Conservation (phyloP, 2,329 filamentous ascomycete genomes). For the Lecanosticta acicola region DNA sequence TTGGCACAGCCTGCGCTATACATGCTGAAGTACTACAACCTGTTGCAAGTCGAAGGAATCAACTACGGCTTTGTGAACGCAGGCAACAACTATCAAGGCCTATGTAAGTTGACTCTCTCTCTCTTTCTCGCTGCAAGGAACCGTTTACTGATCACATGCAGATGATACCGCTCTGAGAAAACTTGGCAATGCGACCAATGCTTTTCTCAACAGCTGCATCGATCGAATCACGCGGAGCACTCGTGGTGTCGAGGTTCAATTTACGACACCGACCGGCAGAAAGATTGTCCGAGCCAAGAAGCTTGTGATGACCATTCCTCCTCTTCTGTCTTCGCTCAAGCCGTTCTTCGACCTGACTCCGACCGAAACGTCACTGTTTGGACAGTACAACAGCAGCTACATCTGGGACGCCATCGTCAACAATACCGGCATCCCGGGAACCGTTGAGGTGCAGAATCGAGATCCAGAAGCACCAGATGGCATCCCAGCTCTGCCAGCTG, state of each 20-base stretch:
- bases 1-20: slow-evolving; percentile 42
- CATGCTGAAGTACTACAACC: slow-evolving; percentile 37
- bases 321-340: slow-evolving; percentile 32
- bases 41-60: neutral
- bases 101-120: neutral
- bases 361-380: slow-evolving; percentile 35
- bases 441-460: slow-evolving; percentile 16
- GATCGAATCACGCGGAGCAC: slow-evolving; percentile 18
- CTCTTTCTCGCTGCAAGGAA: no score
- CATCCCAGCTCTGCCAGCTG: slow-evolving; percentile 16
- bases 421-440: slow-evolving; percentile 17
- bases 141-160: no score
- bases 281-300: slow-evolving; percentile 37
- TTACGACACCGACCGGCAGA: slow-evolving; percentile 29
- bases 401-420: slow-evolving; percentile 21
- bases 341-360: slow-evolving; percentile 34
- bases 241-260: slow-evolving; percentile 25
- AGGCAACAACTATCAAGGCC: neutral
- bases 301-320: slow-evolving; percentile 42
- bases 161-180: neutral
- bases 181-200: slow-evolving; percentile 4
- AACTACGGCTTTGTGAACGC: neutral
- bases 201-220: slow-evolving; percentile 26
- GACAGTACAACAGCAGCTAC: slow-evolving; percentile 33
- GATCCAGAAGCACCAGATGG: slow-evolving; percentile 11